Base-by-base conservation (phyloP, 352 stramenopile genomes). In the Phytophthora megakarya region DNA sequence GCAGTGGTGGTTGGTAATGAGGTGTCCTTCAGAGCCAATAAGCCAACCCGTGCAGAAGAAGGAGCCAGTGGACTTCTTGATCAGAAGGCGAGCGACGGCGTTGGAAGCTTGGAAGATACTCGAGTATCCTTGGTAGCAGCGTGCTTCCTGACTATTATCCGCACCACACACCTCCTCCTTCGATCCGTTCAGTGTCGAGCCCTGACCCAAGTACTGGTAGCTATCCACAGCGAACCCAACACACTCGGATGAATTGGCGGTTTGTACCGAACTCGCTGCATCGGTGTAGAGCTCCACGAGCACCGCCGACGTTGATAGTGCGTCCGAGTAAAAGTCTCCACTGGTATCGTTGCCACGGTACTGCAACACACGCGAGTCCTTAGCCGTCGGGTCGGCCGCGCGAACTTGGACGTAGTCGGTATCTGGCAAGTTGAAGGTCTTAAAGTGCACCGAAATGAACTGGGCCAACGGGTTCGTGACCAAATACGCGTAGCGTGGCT, bases 1-100 rank as follows among this genome's bases (percentile, higher is more conserved):
- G 73, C 86, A 94, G 70, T 94, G 86, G 50, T 92, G 57, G 73
- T 94, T 94, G 22, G 86, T 93, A 16, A 94, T 40, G 35, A 91
- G n/a, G 49, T 94, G 84, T 15, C 82, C 84, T 18, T 94, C 74
- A 30, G 73, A 87, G n/a, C 86, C 86, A 23, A 92, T 7, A 3
- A 94, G 63, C 80, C 80, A 94, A 16, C 86, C 86, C 16, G 80
- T 92, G 58, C 86, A 94, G 39, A 89, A 90, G 70, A 71, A 88
- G 5, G 72, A 80, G 3, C 72, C 67, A 21, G 49, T 62, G 32
- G 45, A 37, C 49, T 90, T 90, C 66, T 90, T 81, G 28, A 89
- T 92, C 10, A 89, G 54, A 37, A 94, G 54, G 5, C 85, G 80
- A 19, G 65, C 65, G 8, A 92, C 75, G 1, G 85, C 70, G 13